Base-by-base conservation (phyloP, 257 asterid genomes). In the Penstemon eatonii region DNA sequence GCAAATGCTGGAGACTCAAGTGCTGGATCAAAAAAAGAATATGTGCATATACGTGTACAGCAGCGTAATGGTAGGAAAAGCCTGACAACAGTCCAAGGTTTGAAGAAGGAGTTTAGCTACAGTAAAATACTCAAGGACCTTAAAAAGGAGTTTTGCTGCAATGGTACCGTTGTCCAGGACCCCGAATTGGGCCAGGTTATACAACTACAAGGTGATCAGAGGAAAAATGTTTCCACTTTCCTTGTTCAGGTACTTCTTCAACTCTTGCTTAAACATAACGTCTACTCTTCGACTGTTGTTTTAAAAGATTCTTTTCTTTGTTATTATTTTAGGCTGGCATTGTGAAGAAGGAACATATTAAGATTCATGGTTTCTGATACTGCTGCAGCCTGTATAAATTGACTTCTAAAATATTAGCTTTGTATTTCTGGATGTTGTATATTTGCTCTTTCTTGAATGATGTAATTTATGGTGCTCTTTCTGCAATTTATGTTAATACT, bases 201-300 rank as follows among this genome's bases (percentile, higher is more conserved):
- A 55, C 97, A 91, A 76, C 88, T 91, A 4, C 97, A 88, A 73
- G 97, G 96, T 0, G 96, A 91, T 76, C 97, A 88, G 72, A 86
- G 96, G 52, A 91, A 88, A 91, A 91, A 91, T 63, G 95, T 78
- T 2, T 25, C 33, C 33, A 25, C 33, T 25, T 25, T 25, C 33
- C 33, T 25, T 25, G 33, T 25, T 25, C 33, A 25, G 33, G 33
- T 25, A 25, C 33, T 25, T 25, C 33, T 25, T 25, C 33, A 25
- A 25, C 33, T 25, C 33, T 25, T 25, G 33, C 33, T 25, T 25
- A 25, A 25, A 25, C 33, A 25, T 25, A 25, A 25, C 33, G 33
- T 0, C 33, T 25, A 25, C 33, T 25, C 33, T 25, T 25, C 33
- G 33, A 25, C 33, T 25, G 33, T 25, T 25, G 2, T 25, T 25